Conservation (phyloP, 2,329 filamentous ascomycete species). For the Aspergillus caelatus region DNA sequence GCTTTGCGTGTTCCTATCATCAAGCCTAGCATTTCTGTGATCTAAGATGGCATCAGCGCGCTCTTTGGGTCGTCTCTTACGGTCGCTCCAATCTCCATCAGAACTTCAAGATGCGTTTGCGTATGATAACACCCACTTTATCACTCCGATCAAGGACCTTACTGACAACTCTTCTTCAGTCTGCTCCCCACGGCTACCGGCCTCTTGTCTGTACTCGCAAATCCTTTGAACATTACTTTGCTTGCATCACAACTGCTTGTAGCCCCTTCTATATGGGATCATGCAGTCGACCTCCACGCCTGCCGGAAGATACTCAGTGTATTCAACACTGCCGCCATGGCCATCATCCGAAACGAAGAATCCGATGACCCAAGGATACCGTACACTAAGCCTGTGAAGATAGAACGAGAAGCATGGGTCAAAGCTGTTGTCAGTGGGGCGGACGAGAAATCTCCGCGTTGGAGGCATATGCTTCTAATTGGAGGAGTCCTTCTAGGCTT, state of each 20-base stretch:
- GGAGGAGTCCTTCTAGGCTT: slow-evolving; percentile 78
- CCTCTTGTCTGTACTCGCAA: slow-evolving; percentile 55
- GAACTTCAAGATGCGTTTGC: slow-evolving; percentile 62
- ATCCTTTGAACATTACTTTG: slow-evolving; percentile 64
- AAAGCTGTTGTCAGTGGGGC: slow-evolving; percentile 62
- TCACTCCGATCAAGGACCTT: slow-evolving; percentile 1
- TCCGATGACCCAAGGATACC: slow-evolving; percentile 38
- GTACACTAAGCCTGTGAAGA: slow-evolving; percentile 51
- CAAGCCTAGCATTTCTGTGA: neutral
- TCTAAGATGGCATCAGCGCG: slow-evolving; percentile 60
- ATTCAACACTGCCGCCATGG: slow-evolving; percentile 63
- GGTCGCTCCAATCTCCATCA: slow-evolving; percentile 62
- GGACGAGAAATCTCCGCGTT: slow-evolving; percentile 66
- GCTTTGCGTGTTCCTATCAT: slow-evolving; percentile 10
- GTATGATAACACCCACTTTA: slow-evolving; percentile 40
- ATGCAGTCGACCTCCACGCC: slow-evolving; percentile 56
- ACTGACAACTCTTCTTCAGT: slow-evolving; percentile 30
- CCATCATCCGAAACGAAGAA: slow-evolving; percentile 53
- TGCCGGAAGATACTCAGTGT: slow-evolving; percentile 61
- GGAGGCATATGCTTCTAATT: slow-evolving; percentile 82
- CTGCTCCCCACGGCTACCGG: slow-evolving; percentile 57
- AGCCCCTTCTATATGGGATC: slow-evolving; percentile 62
- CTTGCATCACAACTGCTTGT: slow-evolving; percentile 62
- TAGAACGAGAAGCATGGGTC: slow-evolving; percentile 60
- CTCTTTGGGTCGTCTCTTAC: slow-evolving; percentile 61